Evolutionary conservation across 2,329 filamentous ascomycete genomes (phyloP), one percentile per base, ranked within the genome.

Genomic region (Fusarium sambucinum): DNA sequence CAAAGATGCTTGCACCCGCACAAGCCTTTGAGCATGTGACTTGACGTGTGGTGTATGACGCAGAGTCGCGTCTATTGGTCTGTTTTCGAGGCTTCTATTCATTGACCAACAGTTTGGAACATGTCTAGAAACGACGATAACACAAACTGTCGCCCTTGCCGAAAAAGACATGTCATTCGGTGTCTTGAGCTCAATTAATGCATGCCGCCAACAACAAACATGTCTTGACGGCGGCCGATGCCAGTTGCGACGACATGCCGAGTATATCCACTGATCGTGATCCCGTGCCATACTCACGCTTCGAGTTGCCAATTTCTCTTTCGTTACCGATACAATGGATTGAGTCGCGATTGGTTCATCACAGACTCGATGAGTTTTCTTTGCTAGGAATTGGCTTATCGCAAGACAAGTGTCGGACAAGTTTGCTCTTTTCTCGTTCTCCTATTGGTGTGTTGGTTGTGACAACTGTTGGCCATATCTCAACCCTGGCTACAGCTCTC

Each of bases 1-100:
- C 40, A 52, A 16, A 46, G 48, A 57, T 72, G 63, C 69, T 54
- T 73, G 62, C 63, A 63, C 61, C 72, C 72, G 70, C 72, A 70
- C 72, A 65, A 63, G 66, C 66, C 61, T 48, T 16, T 12, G 59
- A 69, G 35, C 72, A 74, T 74, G 72, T 74, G 72, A 74, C 68
- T 42, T 59, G 48, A 35, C 56, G 33, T 44, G 41, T 29, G 61
- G 59, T 54, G 62, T 65, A 52, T 46, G 37, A 41, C 41, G 42
- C 32, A 63, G 25, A 63, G 52, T 70, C 68, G 37, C 46, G 50
- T 65, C 50, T 48, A 54, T 67, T 62, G 58, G 63, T 33, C 47
- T 44, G 10, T 21, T 33, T 44, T 52, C 5, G 3, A 44, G 35
- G 42, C 29, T 38, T 47, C 17, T 33, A 41, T 32, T 35, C 42